Evolutionary conservation across 2,329 filamentous ascomycete species (phyloP).

Genomic region (Cephalotrichum gorgonifer): DNA sequence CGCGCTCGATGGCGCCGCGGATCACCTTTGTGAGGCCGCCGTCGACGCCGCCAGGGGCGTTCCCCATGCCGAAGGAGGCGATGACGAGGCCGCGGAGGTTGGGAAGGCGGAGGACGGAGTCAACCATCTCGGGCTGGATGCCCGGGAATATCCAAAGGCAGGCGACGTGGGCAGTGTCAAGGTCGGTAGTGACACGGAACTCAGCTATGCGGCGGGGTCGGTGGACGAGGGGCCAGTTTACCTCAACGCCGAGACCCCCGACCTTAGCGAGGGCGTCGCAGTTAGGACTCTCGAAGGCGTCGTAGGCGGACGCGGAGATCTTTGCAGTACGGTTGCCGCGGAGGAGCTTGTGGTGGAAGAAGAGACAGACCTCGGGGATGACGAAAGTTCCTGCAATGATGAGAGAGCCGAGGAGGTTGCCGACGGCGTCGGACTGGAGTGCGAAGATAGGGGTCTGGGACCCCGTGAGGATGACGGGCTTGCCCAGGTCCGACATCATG

Average conservation of each 20-base stretch:
- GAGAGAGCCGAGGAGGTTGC: conserved; percentile 79
- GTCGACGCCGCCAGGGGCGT: conserved; percentile 74
- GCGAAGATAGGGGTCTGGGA: conserved; percentile 81
- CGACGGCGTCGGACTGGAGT: conserved; percentile 81
- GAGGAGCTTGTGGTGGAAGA: conserved; percentile 87
- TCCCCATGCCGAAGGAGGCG: conserved; percentile 89
- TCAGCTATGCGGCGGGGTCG: conserved; percentile 64
- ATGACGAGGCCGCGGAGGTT: conserved; percentile 72
- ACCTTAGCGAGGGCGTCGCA: conserved; percentile 71
- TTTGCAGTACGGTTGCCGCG: conserved; percentile 84
- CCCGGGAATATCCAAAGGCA: conserved; percentile 86
- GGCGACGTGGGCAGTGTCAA: conserved; percentile 82
- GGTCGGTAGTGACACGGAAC: conserved; percentile 62
- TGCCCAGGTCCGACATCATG: conserved; percentile 84
- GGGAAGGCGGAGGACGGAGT: conserved; percentile 69
- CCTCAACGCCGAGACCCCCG: conserved; percentile 68
- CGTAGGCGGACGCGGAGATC: conserved; percentile 74
- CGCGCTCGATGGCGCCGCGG: conserved; percentile 64
- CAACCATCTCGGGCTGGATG: conserved; percentile 88
- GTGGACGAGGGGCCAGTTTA: conserved; percentile 69
- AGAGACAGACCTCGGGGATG: conserved; percentile 86
- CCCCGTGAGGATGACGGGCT: conserved; percentile 80
- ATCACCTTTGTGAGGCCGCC: conserved; percentile 71
- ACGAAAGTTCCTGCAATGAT: conserved; percentile 88
- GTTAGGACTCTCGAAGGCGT: conserved; percentile 85